Evolutionary conservation across 202 grass and related monocot genomes (phyloP).

Genomic region (Elaeis oleifera): DNA sequence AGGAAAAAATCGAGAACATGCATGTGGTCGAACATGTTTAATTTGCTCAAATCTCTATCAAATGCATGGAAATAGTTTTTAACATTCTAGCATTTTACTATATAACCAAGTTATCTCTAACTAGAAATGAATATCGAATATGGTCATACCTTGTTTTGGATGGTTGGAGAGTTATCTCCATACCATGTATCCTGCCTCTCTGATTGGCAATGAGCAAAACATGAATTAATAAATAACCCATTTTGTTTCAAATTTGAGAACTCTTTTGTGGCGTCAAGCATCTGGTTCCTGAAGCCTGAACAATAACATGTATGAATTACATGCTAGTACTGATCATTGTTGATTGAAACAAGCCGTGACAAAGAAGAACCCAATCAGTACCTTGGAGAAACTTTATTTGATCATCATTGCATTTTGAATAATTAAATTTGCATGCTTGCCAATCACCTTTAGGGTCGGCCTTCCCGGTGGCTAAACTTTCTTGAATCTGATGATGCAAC

Average conservation of each 20-base stretch:
- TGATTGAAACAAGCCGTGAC: too few relatives aligned
- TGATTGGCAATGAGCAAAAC: conserved; percentile 72
- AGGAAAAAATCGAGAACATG: too few relatives aligned
- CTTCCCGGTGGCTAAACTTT: conserved; percentile 45
- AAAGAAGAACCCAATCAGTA: conserved; percentile 1
- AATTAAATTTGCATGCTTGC: conserved; percentile 65
- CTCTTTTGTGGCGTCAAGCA: conserved; percentile 30
- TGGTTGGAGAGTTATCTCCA: conserved; percentile 38
- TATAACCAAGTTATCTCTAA: not conserved
- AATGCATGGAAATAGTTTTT: too few relatives aligned
- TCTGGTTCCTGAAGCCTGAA: conserved; percentile 48
- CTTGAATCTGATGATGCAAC: conserved; percentile 31
- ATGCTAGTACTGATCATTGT: too few relatives aligned
- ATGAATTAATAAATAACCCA: conserved; percentile 77
- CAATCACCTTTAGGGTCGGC: conserved; percentile 47
- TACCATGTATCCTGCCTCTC: conserved; percentile 45
- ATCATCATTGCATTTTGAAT: conserved; percentile 36
- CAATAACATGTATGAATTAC: not conserved
- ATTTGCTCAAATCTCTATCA: too few relatives aligned
- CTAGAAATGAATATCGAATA: not conserved
- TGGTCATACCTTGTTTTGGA: conserved; percentile 45
- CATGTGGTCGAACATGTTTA: too few relatives aligned
- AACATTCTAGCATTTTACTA: too few relatives aligned
- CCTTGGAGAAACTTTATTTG: conserved; percentile 78
- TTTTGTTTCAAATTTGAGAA: conserved; percentile 33